Conservation (phyloP, 768 basidiomycete species). For the Auricularia cornea region DNA sequence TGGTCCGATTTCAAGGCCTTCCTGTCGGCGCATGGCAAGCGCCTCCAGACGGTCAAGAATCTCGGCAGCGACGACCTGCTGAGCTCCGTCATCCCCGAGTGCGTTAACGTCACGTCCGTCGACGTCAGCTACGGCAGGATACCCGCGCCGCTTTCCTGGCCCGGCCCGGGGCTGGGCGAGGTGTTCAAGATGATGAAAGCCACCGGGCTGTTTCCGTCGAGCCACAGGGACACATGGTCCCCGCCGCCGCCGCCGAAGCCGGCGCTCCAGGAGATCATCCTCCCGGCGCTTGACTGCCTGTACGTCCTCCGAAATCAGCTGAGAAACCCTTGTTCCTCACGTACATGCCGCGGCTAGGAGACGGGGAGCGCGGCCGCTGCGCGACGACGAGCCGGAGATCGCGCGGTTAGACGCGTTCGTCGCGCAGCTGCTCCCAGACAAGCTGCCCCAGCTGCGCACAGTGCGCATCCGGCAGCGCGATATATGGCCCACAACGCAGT, state of each 20-base stretch:
- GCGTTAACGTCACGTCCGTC: slow-evolving; percentile 14
- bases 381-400: no score
- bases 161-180: not conserved
- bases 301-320: not conserved
- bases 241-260: no score
- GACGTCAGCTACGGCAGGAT: not conserved
- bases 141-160: no score
- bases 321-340: no score
- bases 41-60: not conserved
- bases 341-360: no score
- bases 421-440: no score
- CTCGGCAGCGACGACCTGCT: not conserved
- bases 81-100: slow-evolving; percentile 17
- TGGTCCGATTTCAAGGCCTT: not conserved
- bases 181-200: not conserved
- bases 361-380: no score
- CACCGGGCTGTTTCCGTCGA: not conserved
- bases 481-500: no score
- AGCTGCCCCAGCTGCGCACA: no score
- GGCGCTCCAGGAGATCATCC: no score
- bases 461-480: no score
- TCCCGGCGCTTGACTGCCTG: not conserved
- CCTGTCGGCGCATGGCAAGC: not conserved
- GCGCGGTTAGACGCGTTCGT: no score
- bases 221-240: not conserved